Percentiles rank a stretch among this genome's conserved stretches.
Evolutionary conservation across 2,329 filamentous ascomycete species (phyloP).

Genomic region (Fusarium sp.): DNA sequence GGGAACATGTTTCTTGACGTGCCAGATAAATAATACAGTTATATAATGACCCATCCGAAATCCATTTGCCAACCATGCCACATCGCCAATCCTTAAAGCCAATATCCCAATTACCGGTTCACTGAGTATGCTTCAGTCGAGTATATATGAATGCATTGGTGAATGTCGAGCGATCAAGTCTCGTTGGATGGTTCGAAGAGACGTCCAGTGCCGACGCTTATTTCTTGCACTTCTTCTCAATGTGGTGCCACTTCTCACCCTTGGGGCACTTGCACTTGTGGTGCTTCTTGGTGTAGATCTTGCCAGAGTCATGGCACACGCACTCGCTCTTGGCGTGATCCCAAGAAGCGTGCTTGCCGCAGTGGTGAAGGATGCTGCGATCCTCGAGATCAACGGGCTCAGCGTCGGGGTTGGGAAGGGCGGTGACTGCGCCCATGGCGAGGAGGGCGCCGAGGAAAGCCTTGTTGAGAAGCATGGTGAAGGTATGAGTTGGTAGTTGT

Average conservation of each 20-base stretch:
- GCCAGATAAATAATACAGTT: neutral
- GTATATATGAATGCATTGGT: too few relatives aligned
- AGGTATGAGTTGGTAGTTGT: neutral
- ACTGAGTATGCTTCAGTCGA: too few relatives aligned
- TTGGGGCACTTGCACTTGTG: conserved; percentile 23
- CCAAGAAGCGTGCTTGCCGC: conserved; percentile 11
- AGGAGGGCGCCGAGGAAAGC: conserved; percentile 6
- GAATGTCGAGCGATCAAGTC: too few relatives aligned
- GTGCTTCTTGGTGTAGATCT: conserved; percentile 6
- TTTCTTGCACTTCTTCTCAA: conserved; percentile 20
- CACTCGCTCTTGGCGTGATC: neutral
- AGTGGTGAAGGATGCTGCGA: conserved; percentile 18
- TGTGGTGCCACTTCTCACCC: conserved; percentile 23
- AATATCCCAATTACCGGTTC: too few relatives aligned
- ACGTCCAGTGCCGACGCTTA: neutral
- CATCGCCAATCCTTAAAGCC: fast-evolving
- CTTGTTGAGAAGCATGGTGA: conserved; percentile 23
- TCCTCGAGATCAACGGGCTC: neutral
- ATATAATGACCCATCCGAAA: fast-evolving
- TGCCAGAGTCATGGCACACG: conserved; percentile 16
- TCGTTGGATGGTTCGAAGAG: too few relatives aligned
- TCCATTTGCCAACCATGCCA: neutral
- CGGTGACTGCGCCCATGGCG: conserved; percentile 9
- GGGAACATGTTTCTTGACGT: neutral
- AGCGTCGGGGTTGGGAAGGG: conserved; percentile 11